Conservation (phyloP, 1,284 basidiomycete genomes). For the Tetrapyrgos nigripes region DNA sequence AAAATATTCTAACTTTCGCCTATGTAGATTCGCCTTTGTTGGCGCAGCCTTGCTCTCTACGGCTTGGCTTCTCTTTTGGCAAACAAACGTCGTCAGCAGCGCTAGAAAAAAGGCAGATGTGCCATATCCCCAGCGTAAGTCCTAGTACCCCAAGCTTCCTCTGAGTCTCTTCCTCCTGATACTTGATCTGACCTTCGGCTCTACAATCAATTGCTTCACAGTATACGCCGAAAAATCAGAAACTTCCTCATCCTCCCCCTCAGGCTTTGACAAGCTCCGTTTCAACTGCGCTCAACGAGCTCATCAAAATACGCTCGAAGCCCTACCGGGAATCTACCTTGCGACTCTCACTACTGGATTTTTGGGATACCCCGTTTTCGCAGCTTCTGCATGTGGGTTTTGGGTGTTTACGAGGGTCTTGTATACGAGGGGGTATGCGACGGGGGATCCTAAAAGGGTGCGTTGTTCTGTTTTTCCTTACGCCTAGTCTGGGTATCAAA, state of each 20-base stretch:
- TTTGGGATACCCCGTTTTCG: slow-evolving; percentile 45
- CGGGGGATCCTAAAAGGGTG: slow-evolving; percentile 43
- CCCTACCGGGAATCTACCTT: slow-evolving; percentile 32
- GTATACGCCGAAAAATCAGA: slow-evolving; percentile 55
- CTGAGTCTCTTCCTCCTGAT: too few species aligned
- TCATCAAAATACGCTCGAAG: slow-evolving; percentile 59
- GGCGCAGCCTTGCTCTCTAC: slow-evolving; percentile 32
- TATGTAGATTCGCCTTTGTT: slow-evolving; percentile 13
- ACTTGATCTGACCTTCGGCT: too few species aligned
- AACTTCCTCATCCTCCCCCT: slow-evolving; percentile 38
- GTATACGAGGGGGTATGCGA: slow-evolving; percentile 49
- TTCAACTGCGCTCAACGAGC: slow-evolving; percentile 50
- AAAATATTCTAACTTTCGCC: too few species aligned
- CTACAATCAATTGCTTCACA: too few species aligned
- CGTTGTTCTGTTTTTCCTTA: background rate
- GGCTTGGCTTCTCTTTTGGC: slow-evolving; percentile 39
- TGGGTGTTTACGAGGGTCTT: slow-evolving; percentile 48
- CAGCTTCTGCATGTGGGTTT: slow-evolving; percentile 42
- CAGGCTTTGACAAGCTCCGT: slow-evolving; percentile 33
- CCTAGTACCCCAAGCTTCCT: too few species aligned
- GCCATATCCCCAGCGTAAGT: slow-evolving; percentile 48
- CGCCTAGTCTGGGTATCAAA: background rate
- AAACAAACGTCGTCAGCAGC: slow-evolving; percentile 35
- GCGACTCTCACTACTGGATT: slow-evolving; percentile 48
- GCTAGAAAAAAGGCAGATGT: slow-evolving; percentile 46